These are phyloP conservation scores for Euphorbia schlechtendalii DNA, from an alignment of 441 rosid genomes.

Conservation along the genomic window DNA sequence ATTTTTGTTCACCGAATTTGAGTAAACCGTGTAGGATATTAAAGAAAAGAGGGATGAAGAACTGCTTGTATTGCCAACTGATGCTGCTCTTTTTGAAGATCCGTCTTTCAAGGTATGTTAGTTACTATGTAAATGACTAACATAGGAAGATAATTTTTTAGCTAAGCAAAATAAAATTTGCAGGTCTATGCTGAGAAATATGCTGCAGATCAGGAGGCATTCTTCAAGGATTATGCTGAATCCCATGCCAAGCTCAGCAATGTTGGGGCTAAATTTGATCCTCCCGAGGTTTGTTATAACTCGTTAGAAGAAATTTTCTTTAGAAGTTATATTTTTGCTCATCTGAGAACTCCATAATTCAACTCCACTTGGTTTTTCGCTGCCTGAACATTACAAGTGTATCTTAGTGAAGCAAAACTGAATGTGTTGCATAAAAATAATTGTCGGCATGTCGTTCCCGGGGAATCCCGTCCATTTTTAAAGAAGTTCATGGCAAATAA, in stretches of 20 bases:
- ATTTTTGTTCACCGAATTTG: conserved; percentile 16
- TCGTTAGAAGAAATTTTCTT: conserved; percentile 7
- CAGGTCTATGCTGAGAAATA: conserved; percentile 90
- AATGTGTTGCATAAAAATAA: neutral
- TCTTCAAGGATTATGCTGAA: conserved; percentile 88
- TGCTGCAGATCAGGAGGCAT: conserved; percentile 74
- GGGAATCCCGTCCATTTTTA: neutral
- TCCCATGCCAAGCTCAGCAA: conserved; percentile 94
- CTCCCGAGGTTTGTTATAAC: conserved; percentile 64
- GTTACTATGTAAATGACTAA: neutral
- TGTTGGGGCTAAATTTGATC: conserved; percentile 85
- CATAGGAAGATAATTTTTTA: conserved; percentile 1
- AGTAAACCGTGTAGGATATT: conserved; percentile 47
- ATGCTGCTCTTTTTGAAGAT: conserved; percentile 81
- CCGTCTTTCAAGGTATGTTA: conserved; percentile 74
- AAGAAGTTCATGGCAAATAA: neutral
- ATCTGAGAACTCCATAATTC: neutral
- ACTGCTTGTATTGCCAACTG: conserved; percentile 88
- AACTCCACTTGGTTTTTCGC: neutral
- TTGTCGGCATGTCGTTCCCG: neutral
- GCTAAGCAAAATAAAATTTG: conserved; percentile 21
- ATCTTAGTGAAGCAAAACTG: neutral
- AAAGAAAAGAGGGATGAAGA: conserved; percentile 73
- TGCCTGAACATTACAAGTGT: conserved; percentile 6
- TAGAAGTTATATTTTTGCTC: neutral